These are phyloP conservation scores for Alternaria hordeiaustralica DNA, from an alignment of 2,329 filamentous ascomycete genomes.

Conservation along the genomic window DNA sequence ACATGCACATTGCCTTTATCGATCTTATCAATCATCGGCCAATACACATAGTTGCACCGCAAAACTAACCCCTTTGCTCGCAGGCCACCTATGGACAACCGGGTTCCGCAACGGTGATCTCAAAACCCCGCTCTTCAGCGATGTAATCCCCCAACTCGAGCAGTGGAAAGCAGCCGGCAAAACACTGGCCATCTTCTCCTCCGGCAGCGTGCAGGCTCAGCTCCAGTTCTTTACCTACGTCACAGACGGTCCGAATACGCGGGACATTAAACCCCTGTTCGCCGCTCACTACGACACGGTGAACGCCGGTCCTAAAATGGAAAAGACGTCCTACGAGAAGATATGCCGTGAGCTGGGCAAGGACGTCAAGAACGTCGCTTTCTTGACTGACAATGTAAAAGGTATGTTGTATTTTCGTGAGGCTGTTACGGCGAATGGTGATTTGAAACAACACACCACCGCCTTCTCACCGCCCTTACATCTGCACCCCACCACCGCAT, in stretches of 20 bases:
- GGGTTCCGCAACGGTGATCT: slow-evolving; percentile 75
- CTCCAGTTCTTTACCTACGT: slow-evolving; percentile 77
- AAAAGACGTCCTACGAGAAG: slow-evolving; percentile 69
- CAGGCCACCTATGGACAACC: slow-evolving; percentile 74
- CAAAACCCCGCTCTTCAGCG: slow-evolving; percentile 74
- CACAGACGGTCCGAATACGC: slow-evolving; percentile 44
- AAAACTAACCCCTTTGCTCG: slow-evolving; percentile 27
- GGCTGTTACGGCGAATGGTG: background rate
- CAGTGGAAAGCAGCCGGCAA: slow-evolving; percentile 64
- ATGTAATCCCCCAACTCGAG: slow-evolving; percentile 70
- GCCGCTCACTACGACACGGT: slow-evolving; percentile 71
- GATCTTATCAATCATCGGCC: slow-evolving; percentile 9
- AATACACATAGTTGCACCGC: background rate
- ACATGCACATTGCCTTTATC: slow-evolving; percentile 10
- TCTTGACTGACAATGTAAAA: slow-evolving; percentile 79
- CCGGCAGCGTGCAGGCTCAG: slow-evolving; percentile 80
- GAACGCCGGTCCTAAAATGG: slow-evolving; percentile 77
- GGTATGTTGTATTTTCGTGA: slow-evolving; percentile 42
- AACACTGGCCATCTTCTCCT: slow-evolving; percentile 77
- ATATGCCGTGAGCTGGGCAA: slow-evolving; percentile 62
- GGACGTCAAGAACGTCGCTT: slow-evolving; percentile 67
- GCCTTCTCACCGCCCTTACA: slow-evolving; percentile 5
- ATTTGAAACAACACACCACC: slow-evolving; percentile 17
- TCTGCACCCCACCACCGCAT: slow-evolving; percentile 12
- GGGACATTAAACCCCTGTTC: slow-evolving; percentile 50